Base-by-base conservation (phyloP, 352 stramenopile species). In the Pythium insidiosum region DNA sequence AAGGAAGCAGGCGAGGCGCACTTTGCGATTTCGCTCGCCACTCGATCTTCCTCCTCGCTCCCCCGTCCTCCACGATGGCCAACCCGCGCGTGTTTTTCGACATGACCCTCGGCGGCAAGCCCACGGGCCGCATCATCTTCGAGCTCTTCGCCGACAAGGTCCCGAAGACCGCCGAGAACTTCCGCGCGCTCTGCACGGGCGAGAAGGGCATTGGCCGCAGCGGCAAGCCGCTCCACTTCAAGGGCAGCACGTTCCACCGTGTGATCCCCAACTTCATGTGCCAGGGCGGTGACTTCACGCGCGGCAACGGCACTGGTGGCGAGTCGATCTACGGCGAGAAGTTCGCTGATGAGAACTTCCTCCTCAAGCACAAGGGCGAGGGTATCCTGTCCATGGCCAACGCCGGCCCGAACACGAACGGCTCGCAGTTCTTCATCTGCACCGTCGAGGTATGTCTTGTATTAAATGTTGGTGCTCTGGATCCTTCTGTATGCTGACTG, bases 71-170 rank as follows among this genome's bases (percentile, higher is more conserved):
- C 31, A 59, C 13, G 13, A 93, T 92, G 80, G 42, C 78, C 43
- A 95, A 97, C 78, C 90, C 89, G 30, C 63, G 73, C 33, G 96
- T 99, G 25, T 99, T 97, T 65, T 98, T 99, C 57, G 96, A 99
- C 62, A 97, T 99, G 71, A 87, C 90, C 64, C 88, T 98, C 54
- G 94, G 85, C 49, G 94, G 89, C 34, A 69, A 74, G 42, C 63
- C 89, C 39, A 75, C 73, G 11, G 96, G 96, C 51, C 74, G 96
- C 48, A 96, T 99, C 47, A 62, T 55, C 44, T 80, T 90, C 37
- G 77, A 89, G 67, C 68, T 94, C 50, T 93, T 88, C 57, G 78
- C 70, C 30, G 74, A 94, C 68, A 88, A 86, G 65, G 79, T 92
- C 26, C 79, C 79, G 42, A 76, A 68, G 49, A 80, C 66, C 12